Evolutionary conservation across 805 yeast genomes (phyloP).

Genomic region (Grigorovia jiainica): DNA sequence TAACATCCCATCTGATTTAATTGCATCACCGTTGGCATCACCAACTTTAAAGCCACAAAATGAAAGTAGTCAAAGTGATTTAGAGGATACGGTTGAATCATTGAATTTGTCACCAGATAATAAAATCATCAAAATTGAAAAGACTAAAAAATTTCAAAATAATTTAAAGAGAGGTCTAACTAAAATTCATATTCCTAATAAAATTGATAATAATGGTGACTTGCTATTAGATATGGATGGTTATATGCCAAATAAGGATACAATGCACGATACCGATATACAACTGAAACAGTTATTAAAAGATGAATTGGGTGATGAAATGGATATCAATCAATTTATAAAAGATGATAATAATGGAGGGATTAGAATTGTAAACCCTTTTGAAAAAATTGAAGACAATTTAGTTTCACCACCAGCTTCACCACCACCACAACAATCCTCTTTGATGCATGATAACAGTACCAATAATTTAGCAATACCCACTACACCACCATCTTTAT

Average conservation of each 20-base stretch:
- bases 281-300: conserved; percentile 60
- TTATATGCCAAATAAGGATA: conserved; percentile 77
- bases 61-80: no score
- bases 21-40: conserved; percentile 79
- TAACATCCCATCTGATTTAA: conserved; percentile 64
- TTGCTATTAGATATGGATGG: conserved; percentile 90
- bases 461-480: no score
- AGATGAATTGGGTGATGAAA: conserved; percentile 60
- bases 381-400: conserved; percentile 10
- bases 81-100: no score
- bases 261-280: conserved; percentile 67
- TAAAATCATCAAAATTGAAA: conserved; percentile 19
- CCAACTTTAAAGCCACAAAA: conserved; percentile 54
- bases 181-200: conserved; percentile 74
- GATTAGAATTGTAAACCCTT: conserved; percentile 43
- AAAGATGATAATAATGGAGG: conserved; percentile 60
- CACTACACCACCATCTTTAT: no score
- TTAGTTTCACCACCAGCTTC: conserved; percentile 12
- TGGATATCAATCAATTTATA: conserved; percentile 37
- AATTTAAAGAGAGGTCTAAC: conserved; percentile 56
- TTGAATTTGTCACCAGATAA: background rate
- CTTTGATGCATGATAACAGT: no score
- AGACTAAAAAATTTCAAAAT: conserved; percentile 11
- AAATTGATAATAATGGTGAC: conserved; percentile 82
- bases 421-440: background rate